Evolutionary conservation across 495 filamentous ascomycete species (phyloP).

Genomic region (Penicillium lagena): DNA sequence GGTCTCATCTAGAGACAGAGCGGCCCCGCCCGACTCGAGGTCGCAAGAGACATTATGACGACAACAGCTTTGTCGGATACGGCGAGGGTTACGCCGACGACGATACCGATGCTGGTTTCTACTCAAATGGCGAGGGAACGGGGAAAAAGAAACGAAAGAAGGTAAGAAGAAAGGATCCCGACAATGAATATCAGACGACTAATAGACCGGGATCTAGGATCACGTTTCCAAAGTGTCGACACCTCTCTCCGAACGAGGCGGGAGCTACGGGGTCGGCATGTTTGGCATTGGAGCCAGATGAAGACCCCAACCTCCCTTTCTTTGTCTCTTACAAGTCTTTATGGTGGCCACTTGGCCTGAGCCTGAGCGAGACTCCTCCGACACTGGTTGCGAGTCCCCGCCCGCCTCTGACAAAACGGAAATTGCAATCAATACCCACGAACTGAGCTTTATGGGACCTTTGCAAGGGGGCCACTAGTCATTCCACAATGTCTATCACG

Average conservation of each 20-base stretch:
- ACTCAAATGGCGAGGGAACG: conserved; percentile 39
- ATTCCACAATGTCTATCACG: no score
- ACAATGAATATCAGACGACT: conserved; percentile 1
- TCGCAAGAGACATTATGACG: conserved; percentile 63
- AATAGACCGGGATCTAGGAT: conserved; percentile 22
- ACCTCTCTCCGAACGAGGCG: conserved; percentile 35
- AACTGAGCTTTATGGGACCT: no score
- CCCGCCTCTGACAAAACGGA: not conserved
- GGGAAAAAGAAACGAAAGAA: conserved; percentile 48
- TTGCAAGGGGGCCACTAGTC: no score
- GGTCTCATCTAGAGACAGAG: conserved; percentile 28
- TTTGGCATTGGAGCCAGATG: conserved; percentile 43
- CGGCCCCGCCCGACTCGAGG: conserved; percentile 50
- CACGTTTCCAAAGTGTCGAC: conserved; percentile 40
- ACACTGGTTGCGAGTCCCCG: no score
- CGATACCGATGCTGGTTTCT: conserved; percentile 46
- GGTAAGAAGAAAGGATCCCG: conserved; percentile 21
- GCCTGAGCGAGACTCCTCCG: no score
- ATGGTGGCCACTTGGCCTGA: no score
- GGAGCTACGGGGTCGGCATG: conserved; percentile 43
- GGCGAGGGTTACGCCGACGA: conserved; percentile 58
- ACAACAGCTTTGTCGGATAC: conserved; percentile 63
- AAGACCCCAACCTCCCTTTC: conserved; percentile 1
- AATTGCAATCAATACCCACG: no score
- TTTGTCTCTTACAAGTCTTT: not conserved